Evolutionary conservation across 73 alveolate species (phyloP), one percentile per base, ranked within the genome.

Genomic region (Breviolum minutum): DNA sequence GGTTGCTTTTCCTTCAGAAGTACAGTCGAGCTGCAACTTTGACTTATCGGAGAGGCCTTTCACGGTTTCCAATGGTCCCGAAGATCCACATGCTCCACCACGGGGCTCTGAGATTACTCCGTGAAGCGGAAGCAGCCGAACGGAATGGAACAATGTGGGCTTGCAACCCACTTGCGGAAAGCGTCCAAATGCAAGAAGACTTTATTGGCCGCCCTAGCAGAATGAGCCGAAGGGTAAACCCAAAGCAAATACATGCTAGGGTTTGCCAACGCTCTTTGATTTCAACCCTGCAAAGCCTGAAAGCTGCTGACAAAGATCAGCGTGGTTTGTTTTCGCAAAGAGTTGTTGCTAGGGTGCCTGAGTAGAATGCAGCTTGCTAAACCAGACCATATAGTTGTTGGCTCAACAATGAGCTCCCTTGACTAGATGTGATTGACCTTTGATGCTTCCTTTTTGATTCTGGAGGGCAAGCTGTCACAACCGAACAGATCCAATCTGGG

Each of bases 41-140:
- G 8, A 32, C 62, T 19, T 29, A 26, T 27, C 12, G 54, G 8
- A 26, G 85, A 16, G 85, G 83, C 8, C 17, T 88, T 83, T 68
- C 66, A 14, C 61, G 95, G 0, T 88, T 68, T 60, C 54, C 70
- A 8, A 1, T 88, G 5, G 85, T 88, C 0, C 95, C 95, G 10
- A 88, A 88, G 22, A 14, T 88, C 0, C 95, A 88, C 60, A 88
- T 88, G 95, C 64, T 88, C 12, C 95, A 88, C 8, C 95, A 88
- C 8, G 32, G 61, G 22, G 95, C 95, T 17, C 0, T 66, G 26
- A 61, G 40, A 19, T 24, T 88, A 0, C 7, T 30, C 7, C 68
- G 62, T 6, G 85, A 88, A 88, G 66, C 85, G 2, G 22, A 13
- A 30, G 27, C 17, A 17, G 95, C 95, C 6, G 69, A 88, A 29